phyloP scores from a whole-genome alignment of 1,284 basidiomycete species.

The Exobasidium rhododendri region DNA sequence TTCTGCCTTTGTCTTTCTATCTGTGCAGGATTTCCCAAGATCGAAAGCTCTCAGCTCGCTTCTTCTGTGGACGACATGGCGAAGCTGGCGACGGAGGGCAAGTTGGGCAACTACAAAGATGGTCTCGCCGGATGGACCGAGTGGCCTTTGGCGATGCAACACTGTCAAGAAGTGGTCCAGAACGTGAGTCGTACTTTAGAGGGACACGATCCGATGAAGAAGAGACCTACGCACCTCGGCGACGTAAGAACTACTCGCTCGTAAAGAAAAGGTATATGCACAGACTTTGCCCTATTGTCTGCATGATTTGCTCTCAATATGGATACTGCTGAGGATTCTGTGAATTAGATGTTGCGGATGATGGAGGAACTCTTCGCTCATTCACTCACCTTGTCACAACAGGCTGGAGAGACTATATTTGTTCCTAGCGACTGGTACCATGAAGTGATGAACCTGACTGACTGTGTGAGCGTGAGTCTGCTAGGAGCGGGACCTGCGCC shows the following conservation, averaged over 20 bases:
- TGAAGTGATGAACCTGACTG: conserved; percentile 49
- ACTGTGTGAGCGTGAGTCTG: conserved; percentile 24
- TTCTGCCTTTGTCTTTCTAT: no score
- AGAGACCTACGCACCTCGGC: neutral
- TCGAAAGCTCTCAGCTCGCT: conserved; percentile 41
- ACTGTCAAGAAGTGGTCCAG: conserved; percentile 16
- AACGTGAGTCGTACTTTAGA: conserved; percentile 14
- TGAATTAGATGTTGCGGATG: no score
- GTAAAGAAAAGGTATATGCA: neutral
- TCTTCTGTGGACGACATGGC: conserved; percentile 34
- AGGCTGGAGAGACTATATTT: conserved; percentile 40
- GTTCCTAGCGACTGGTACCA: conserved; percentile 54
- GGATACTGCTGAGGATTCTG: conserved; percentile 7
- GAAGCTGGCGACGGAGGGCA: conserved; percentile 25
- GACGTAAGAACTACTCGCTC: conserved; percentile 2
- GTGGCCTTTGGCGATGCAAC: conserved; percentile 18
- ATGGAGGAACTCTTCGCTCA: neutral
- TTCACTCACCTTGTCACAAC: neutral
- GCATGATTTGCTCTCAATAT: neutral
- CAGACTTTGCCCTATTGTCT: neutral
- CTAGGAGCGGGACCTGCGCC: neutral
- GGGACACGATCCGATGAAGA: neutral
- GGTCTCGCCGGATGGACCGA: conserved; percentile 23
- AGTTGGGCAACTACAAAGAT: conserved; percentile 20
- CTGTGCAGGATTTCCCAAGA: conserved; percentile 33